Evolutionary conservation across 192 early-diverging fungal species (phyloP).

Genomic region (Pilobolus umbonatus): DNA sequence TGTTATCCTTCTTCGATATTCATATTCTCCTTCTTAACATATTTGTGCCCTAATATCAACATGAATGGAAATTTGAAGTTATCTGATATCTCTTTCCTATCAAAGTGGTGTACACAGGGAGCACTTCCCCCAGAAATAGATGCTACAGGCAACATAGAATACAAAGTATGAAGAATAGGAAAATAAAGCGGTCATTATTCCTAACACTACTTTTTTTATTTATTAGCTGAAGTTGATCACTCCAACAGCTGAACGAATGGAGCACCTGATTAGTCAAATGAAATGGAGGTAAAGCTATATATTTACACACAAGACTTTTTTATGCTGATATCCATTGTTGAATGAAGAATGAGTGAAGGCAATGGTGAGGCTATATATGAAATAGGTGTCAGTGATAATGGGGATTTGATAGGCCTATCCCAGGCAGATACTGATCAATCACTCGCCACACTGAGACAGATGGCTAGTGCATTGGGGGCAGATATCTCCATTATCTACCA

Average conservation of each 20-base stretch:
- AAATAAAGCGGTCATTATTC: no score
- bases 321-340: neutral
- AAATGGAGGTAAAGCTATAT: constrained; percentile 64
- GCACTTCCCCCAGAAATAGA: no score
- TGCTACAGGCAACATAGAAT: no score
- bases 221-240: constrained; percentile 74
- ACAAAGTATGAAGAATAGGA: no score
- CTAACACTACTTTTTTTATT: no score
- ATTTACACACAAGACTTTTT: neutral
- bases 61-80: no score
- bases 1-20: no score
- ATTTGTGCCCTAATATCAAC: no score
- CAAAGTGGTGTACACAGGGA: no score
- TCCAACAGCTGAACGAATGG: constrained; percentile 60
- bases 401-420: constrained; percentile 63
- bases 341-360: constrained; percentile 69
- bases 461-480: constrained; percentile 59
- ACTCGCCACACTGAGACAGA: constrained; percentile 55
- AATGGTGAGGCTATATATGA: constrained; percentile 85
- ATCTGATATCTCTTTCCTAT: no score
- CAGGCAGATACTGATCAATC: constrained; percentile 55
- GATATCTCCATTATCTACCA: constrained; percentile 62
- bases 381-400: constrained; percentile 84
- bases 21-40: no score
- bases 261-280: constrained; percentile 87